Conservation (phyloP, 176 grass and related monocot genomes). For the Rhynchospora pubera region DNA sequence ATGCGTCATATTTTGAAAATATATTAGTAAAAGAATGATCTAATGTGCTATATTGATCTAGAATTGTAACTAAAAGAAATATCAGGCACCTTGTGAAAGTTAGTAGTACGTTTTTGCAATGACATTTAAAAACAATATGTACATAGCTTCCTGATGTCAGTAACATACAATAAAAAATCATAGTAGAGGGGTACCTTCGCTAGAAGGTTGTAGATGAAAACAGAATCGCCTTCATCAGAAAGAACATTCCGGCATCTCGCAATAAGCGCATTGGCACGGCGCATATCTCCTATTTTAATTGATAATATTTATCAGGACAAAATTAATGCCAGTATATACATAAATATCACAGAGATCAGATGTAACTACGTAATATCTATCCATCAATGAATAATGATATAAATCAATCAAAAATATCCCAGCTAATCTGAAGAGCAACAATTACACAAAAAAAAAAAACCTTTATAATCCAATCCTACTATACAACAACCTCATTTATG, state of each 20-base stretch:
- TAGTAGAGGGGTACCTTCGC: conserved; percentile 60
- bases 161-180: neutral
- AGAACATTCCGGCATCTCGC: conserved; percentile 62
- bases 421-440: neutral
- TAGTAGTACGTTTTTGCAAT: neutral
- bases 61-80: neutral
- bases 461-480: neutral
- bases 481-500: neutral
- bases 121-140: neutral
- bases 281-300: conserved; percentile 57
- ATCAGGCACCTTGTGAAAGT: neutral
- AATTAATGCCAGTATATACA: neutral
- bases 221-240: conserved; percentile 50
- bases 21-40: neutral
- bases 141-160: neutral
- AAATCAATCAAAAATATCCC: neutral
- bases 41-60: neutral
- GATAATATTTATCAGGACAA: neutral
- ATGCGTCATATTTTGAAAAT: neutral
- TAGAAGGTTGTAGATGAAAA: conserved; percentile 77
- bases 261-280: conserved; percentile 91
- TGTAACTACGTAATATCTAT: neutral
- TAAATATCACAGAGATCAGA: neutral
- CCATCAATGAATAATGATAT: no score
- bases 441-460: neutral